A percentile compares a stretch with the other conserved stretches of the same genome.
These are phyloP conservation scores for Aschersonia sp. DNA, from an alignment of 2,329 filamentous ascomycete species.

Conservation along the genomic window DNA sequence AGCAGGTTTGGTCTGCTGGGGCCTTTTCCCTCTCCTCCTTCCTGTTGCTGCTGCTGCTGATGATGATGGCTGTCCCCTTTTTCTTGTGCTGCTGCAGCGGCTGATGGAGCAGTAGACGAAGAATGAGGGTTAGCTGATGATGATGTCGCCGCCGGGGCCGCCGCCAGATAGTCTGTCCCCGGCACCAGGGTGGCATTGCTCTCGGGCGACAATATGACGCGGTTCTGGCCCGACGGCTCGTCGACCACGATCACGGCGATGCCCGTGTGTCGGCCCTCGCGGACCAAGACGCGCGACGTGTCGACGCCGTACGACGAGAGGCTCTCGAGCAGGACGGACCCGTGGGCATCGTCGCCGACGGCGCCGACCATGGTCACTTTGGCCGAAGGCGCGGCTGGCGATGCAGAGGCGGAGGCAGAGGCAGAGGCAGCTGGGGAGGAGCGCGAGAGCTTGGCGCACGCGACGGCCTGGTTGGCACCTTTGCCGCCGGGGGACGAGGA, in stretches of 20 bases:
- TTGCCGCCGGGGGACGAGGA: conserved; percentile 78
- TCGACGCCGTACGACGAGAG: conserved; percentile 49
- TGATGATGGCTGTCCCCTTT: no score
- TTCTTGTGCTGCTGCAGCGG: no score
- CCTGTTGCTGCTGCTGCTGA: no score
- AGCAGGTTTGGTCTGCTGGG: conserved; percentile 39
- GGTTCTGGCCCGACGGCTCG: conserved; percentile 56
- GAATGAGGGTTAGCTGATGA: conserved; percentile 10
- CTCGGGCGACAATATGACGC: conserved; percentile 59
- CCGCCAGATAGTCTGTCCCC: background rate
- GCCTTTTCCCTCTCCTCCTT: no score
- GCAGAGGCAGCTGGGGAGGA: conserved; percentile 12
- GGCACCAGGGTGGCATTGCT: conserved; percentile 43
- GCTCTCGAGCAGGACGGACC: conserved; percentile 39
- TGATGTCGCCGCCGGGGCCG: conserved; percentile 10
- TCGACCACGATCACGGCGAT: conserved; percentile 66
- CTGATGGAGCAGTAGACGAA: no score
- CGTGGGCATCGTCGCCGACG: conserved; percentile 56
- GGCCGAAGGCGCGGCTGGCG: no score
- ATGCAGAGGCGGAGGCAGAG: conserved; percentile 12
- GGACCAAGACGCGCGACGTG: conserved; percentile 33
- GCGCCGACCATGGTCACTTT: conserved; percentile 52
- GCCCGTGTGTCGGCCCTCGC: conserved; percentile 40
- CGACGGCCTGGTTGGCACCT: conserved; percentile 89
- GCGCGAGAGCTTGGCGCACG: conserved; percentile 68